Base-by-base conservation (phyloP, 768 basidiomycete species). In the Boletellus sp. region DNA sequence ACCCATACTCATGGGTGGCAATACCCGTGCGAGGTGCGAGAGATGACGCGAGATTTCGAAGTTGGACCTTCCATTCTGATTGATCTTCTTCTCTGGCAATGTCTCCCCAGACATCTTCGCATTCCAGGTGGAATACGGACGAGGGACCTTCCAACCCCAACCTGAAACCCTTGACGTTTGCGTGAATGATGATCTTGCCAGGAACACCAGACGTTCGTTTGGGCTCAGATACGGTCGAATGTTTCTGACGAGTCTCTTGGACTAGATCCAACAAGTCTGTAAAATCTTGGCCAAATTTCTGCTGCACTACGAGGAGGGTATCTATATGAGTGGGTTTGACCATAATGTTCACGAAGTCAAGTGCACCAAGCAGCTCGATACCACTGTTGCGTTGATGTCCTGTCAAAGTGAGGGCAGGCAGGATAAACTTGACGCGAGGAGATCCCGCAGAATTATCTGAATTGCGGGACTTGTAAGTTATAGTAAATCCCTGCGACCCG, bases 221-320 rank as follows among this genome's bases (percentile, higher is more conserved):
- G 32, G 52, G 32, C 40, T 34, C 42, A 26, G 56, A 20, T 53
- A 40, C 40, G n/a, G 47, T 43, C 24, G 52, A 47, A 47, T 57
- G 57, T 47, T 61, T 68, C 34, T 56, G 64, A 23, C 81, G 79
- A 11, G 78, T 85, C 60, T 87, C 76, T 53, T 80, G 78, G 28
- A 90, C 73, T 42, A 93, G 64, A 6, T 76, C 69, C 12, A 93
- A 67, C 23, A 93, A 72, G 51, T 94, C 91, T 54, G 87, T 85
- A 67, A 93, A 88, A 67, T 94, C 91, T 59, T 87, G 85, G 6
- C 89, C 91, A 50, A 93, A 93, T 61, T 92, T 92, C 55, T 90
- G 87, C 60, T 92, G 91, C 9, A 94, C 86, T 5, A 79, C 80
- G 3, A 94, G 75, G 4, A 93, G 66, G 5, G 86, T 88, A 61